A percentile compares a stretch with the other conserved stretches of the same genome.
phyloP scores from a whole-genome alignment of 495 filamentous ascomycete species.

The Penicillium waksmanii region DNA sequence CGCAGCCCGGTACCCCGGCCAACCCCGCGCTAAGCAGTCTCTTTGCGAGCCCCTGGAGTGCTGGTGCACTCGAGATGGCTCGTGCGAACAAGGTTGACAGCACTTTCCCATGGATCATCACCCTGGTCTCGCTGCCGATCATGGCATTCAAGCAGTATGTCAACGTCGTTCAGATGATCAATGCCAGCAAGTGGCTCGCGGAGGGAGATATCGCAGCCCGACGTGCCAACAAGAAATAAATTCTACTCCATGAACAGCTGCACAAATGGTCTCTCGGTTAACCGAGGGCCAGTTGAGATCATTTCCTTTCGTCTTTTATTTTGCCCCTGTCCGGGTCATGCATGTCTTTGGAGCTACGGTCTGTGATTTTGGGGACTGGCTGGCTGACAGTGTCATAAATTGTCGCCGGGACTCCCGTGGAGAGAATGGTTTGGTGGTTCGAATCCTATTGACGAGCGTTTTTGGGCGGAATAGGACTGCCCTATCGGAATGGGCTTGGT shows the following conservation, averaged over 20 bases:
- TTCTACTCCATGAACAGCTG: background rate
- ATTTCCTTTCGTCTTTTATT: slow-evolving; percentile 18
- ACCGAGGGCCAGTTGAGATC: background rate
- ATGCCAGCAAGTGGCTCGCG: slow-evolving; percentile 89
- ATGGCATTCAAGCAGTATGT: slow-evolving; percentile 92
- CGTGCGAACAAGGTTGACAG: slow-evolving; percentile 92
- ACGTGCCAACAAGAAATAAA: slow-evolving; percentile 39
- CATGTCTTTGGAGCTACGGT: slow-evolving; percentile 49
- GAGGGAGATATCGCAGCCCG: slow-evolving; percentile 69
- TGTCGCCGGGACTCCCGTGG: slow-evolving; percentile 19
- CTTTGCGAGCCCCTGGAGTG: slow-evolving; percentile 84
- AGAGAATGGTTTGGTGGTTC: slow-evolving; percentile 26
- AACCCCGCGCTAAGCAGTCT: slow-evolving; percentile 66
- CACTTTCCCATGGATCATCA: slow-evolving; percentile 84
- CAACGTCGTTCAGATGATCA: slow-evolving; percentile 92
- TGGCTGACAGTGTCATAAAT: slow-evolving; percentile 15
- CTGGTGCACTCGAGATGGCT: slow-evolving; percentile 87
- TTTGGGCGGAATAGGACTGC: slow-evolving; percentile 23
- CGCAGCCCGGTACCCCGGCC: slow-evolving; percentile 67
- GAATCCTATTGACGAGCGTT: slow-evolving; percentile 27
- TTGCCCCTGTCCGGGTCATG: slow-evolving; percentile 29
- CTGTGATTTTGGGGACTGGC: slow-evolving; percentile 29
- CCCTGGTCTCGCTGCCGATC: slow-evolving; percentile 77
- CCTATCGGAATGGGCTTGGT: slow-evolving; percentile 19
- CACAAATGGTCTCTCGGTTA: background rate